phyloP scores from a whole-genome alignment of 345 rosid genomes.

The Populus tremula region DNA sequence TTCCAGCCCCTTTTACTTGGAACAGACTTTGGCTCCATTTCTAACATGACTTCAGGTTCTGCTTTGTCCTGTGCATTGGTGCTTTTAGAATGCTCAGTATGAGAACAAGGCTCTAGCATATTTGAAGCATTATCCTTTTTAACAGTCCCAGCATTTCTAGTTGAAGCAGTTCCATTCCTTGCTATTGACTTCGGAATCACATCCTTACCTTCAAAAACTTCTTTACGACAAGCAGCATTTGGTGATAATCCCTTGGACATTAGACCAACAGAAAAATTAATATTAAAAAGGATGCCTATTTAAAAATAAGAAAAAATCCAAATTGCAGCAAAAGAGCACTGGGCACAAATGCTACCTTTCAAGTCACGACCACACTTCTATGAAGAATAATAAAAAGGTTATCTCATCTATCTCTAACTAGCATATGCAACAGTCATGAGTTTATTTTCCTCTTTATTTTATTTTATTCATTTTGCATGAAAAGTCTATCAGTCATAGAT shows the following conservation, averaged over 20 bases:
- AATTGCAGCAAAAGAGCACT: neutral
- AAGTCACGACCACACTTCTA: neutral
- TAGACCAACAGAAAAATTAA: conserved; percentile 20
- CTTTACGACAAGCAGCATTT: conserved; percentile 21
- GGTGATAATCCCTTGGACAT: conserved; percentile 13
- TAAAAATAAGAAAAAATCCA: neutral
- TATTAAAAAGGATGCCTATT: neutral
- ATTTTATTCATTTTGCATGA: neutral
- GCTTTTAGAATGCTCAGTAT: conserved; percentile 13
- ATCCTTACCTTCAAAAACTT: conserved; percentile 23
- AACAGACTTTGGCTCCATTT: conserved; percentile 34
- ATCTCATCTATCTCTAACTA: neutral
- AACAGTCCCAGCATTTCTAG: conserved; percentile 4
- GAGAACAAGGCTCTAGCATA: conserved; percentile 17
- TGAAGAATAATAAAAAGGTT: neutral
- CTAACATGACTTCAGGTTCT: conserved; percentile 25
- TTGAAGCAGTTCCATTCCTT: conserved; percentile 29
- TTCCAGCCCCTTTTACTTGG: conserved; percentile 56
- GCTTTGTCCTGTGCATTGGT: conserved; percentile 10
- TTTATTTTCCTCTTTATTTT: neutral
- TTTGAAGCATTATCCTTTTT: conserved; percentile 22
- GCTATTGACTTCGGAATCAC: conserved; percentile 21
- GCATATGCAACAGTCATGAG: neutral
- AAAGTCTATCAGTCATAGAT: neutral
- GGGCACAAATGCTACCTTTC: neutral